These are phyloP conservation scores for Torulaspora maleeae DNA, from an alignment of 805 yeast species.

Conservation along the genomic window DNA sequence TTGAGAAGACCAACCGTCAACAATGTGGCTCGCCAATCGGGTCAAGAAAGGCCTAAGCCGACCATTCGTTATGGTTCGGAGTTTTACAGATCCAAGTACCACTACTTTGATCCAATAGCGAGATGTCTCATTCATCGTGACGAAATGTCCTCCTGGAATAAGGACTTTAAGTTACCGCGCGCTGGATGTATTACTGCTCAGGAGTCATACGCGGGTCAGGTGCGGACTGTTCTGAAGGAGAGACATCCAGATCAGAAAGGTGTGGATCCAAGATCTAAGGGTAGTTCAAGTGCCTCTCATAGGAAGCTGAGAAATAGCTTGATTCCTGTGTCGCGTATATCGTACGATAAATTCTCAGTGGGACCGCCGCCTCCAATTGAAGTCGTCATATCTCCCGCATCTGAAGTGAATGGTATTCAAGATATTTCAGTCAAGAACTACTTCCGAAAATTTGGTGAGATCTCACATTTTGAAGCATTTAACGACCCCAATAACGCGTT, in stretches of 20 bases:
- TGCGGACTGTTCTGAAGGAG: conserved; percentile 17
- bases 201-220: conserved; percentile 17
- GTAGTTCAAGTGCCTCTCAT: conserved; percentile 4
- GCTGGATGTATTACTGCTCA: conserved; percentile 26
- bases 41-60: conserved; percentile 22
- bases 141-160: conserved; percentile 27
- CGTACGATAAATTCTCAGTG: conserved; percentile 65
- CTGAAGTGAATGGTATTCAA: conserved; percentile 16
- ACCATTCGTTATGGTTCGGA: conserved; percentile 22
- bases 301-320: conserved; percentile 19
- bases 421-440: conserved; percentile 41
- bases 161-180: conserved; percentile 19
- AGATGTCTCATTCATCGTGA: conserved; percentile 20
- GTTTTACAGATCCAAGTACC: conserved; percentile 25
- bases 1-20: neutral
- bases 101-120: conserved; percentile 30
- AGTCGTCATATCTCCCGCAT: conserved; percentile 58
- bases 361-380: conserved; percentile 72
- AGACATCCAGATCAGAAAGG: conserved; percentile 20
- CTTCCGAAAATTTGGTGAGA: conserved; percentile 58
- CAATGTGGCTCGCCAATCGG: neutral
- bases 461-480: conserved; percentile 53
- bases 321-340: conserved; percentile 28
- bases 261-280: conserved; percentile 27
- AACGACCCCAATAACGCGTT: conserved; percentile 73